Conservation (phyloP, 2,329 filamentous ascomycete species). For the Thielaviopsis euricoi region DNA sequence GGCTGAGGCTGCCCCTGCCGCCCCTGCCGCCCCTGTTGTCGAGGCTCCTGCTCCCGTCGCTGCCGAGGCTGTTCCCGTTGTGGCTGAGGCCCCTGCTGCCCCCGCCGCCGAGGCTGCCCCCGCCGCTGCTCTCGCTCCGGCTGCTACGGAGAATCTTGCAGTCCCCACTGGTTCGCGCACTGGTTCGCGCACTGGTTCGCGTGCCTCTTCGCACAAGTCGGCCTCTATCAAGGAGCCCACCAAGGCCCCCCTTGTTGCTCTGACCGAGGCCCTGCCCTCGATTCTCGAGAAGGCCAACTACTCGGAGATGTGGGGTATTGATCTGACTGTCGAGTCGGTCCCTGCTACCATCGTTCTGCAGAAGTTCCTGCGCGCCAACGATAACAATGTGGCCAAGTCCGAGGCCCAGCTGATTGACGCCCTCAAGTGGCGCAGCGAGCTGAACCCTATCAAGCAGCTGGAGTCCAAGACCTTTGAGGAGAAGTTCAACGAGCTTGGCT, state of each 20-base stretch:
- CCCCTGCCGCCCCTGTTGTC: not conserved
- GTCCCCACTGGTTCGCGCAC: not conserved
- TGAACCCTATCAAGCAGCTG: conserved; percentile 51
- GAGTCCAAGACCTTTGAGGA: conserved; percentile 46
- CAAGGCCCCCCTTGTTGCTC: conserved; percentile 27
- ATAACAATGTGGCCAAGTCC: conserved; percentile 55
- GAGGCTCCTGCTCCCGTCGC: not conserved
- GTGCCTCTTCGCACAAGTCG: no score
- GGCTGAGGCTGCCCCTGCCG: not conserved
- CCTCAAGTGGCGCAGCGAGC: conserved; percentile 66
- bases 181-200: no score
- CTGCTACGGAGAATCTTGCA: conserved; percentile 3
- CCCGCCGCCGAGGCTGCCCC: not conserved
- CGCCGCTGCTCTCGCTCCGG: not conserved
- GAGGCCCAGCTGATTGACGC: conserved; percentile 65
- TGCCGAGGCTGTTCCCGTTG: not conserved
- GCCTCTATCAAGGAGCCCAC: not conserved
- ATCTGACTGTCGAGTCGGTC: conserved; percentile 44
- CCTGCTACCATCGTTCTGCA: conserved; percentile 74
- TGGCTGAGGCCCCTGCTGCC: not conserved
- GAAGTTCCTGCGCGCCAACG: conserved; percentile 87
- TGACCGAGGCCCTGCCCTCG: conserved; percentile 40
- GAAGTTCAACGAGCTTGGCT: conserved; percentile 68
- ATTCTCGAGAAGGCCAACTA: conserved; percentile 43
- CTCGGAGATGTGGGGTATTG: conserved; percentile 75